Evolutionary conservation across 805 yeast genomes (phyloP).

Genomic region (Pichia heedii): DNA sequence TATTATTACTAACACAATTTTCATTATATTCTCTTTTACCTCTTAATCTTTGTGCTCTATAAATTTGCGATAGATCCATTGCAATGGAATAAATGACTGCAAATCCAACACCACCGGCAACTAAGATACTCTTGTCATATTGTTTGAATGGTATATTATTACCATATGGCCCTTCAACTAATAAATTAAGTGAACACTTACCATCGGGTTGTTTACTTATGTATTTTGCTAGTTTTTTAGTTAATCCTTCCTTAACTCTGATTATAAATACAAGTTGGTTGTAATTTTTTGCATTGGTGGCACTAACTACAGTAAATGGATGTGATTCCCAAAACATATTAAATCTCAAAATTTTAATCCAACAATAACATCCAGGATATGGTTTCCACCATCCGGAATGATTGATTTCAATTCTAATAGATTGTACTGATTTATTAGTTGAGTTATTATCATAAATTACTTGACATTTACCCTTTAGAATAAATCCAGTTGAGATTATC

Average conservation of each 20-base stretch:
- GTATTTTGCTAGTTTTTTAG: slow-evolving; percentile 31
- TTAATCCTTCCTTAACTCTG: slow-evolving; percentile 46
- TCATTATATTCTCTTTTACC: slow-evolving; percentile 13
- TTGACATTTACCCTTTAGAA: slow-evolving; percentile 40
- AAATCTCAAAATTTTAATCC: slow-evolving; percentile 39
- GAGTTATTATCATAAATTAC: slow-evolving; percentile 14
- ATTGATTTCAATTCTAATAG: slow-evolving; percentile 41
- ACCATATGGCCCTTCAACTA: slow-evolving; percentile 60
- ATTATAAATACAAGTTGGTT: slow-evolving; percentile 35
- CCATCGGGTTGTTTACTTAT: slow-evolving; percentile 26
- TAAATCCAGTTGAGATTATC: slow-evolving; percentile 49
- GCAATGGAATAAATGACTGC: slow-evolving; percentile 47
- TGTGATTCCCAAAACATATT: slow-evolving; percentile 56
- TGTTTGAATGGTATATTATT: slow-evolving; percentile 36
- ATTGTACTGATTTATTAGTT: slow-evolving; percentile 21
- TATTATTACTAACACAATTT: neutral
- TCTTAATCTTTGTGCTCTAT: slow-evolving; percentile 22
- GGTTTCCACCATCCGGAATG: slow-evolving; percentile 47
- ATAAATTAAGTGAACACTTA: slow-evolving; percentile 31
- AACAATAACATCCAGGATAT: slow-evolving; percentile 56
- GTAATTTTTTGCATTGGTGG: slow-evolving; percentile 33
- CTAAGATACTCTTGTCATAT: slow-evolving; percentile 38
- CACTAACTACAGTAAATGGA: slow-evolving; percentile 50
- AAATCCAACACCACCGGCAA: slow-evolving; percentile 62
- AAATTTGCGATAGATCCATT: slow-evolving; percentile 28